phyloP scores from a whole-genome alignment of 129 eudicot genomes.

The Kitagawia praeruptora region DNA sequence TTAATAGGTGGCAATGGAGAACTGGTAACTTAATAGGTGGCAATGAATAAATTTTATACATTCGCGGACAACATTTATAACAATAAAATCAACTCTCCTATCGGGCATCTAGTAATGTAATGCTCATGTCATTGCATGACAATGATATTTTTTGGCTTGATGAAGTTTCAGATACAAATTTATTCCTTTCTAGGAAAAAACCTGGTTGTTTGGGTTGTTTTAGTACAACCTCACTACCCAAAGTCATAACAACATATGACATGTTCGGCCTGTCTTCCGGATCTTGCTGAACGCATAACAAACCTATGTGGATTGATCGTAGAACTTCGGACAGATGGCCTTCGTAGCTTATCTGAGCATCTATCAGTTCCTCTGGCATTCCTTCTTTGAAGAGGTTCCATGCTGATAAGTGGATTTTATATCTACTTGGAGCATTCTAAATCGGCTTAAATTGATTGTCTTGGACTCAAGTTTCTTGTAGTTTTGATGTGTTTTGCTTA shows the following conservation, averaged over 20 bases:
- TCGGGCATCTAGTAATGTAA: slow-evolving; percentile 13
- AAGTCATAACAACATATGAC: slow-evolving; percentile 23
- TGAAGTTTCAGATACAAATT: slow-evolving; percentile 4
- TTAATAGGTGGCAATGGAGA: too few species aligned
- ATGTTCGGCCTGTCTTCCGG: slow-evolving; percentile 31
- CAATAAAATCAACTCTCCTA: background rate
- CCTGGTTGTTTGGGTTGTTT: slow-evolving; percentile 28
- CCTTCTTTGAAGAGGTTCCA: slow-evolving; percentile 25
- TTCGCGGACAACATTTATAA: background rate
- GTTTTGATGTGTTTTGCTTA: too few species aligned
- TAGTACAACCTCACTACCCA: slow-evolving; percentile 18
- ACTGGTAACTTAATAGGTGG: too few species aligned
- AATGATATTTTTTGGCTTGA: background rate
- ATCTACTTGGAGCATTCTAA: too few species aligned
- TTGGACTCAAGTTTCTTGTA: too few species aligned
- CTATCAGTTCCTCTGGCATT: slow-evolving; percentile 16
- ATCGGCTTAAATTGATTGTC: too few species aligned
- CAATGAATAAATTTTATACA: background rate
- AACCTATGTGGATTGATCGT: slow-evolving; percentile 19
- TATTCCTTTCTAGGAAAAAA: slow-evolving; percentile 11
- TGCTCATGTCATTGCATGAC: slow-evolving; percentile 17
- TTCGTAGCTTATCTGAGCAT: background rate
- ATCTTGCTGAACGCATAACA: slow-evolving; percentile 27
- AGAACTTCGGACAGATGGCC: slow-evolving; percentile 14
- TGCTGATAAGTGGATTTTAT: too few species aligned